A percentile compares a stretch with the other conserved stretches of the same genome.
phyloP scores from a whole-genome alignment of 2,329 filamentous ascomycete genomes.

The Sporothrix globosa region DNA sequence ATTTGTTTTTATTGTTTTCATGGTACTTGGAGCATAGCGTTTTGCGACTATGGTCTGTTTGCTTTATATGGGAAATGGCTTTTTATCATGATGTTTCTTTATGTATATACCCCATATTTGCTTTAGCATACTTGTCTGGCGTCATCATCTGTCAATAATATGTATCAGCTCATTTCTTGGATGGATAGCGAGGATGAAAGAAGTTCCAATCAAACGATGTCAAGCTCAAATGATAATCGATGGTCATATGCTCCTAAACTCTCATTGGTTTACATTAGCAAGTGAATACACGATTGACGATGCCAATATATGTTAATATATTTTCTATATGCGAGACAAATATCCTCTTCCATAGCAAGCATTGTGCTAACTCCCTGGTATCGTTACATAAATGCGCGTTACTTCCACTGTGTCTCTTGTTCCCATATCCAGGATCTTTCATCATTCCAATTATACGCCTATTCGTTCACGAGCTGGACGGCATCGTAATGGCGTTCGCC shows the following conservation, averaged over 20 bases:
- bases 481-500: conserved; percentile 8
- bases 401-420: neutral
- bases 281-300: no score
- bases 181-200: neutral
- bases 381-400: neutral
- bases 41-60: neutral
- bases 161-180: neutral
- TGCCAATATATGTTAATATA: neutral
- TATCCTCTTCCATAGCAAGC: neutral
- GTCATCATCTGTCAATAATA: neutral
- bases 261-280: no score
- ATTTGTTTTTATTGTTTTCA: neutral
- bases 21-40: neutral
- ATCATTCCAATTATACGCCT: no score
- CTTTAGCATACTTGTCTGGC: neutral
- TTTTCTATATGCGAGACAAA: neutral
- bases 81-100: conserved; percentile 15
- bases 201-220: neutral
- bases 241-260: neutral
- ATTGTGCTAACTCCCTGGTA: neutral
- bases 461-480: neutral
- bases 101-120: neutral
- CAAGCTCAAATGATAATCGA: neutral
- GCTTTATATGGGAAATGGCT: neutral
- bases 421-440: no score